Conservation (phyloP, 805 yeast genomes). For the Pachysolen tannophilus region DNA sequence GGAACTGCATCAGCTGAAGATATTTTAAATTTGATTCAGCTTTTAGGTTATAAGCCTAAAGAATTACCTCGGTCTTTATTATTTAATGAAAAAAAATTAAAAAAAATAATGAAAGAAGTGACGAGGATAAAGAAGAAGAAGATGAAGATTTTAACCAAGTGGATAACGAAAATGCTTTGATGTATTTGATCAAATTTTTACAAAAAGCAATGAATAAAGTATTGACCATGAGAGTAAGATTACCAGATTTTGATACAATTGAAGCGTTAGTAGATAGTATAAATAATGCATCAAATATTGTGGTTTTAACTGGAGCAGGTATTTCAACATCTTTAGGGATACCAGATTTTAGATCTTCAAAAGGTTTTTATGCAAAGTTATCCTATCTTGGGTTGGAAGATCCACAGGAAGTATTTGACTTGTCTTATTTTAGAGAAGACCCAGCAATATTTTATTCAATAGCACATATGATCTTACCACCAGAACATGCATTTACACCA, state of each 20-base stretch:
- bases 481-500: constrained; percentile 58
- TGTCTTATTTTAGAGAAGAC: constrained; percentile 60
- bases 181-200: constrained; percentile 40
- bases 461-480: constrained; percentile 80
- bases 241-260: constrained; percentile 45
- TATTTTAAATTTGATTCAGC: constrained; percentile 44
- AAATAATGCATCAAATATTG: constrained; percentile 44
- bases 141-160: no score
- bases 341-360: constrained; percentile 74
- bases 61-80: constrained; percentile 3
- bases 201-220: constrained; percentile 63
- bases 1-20: constrained; percentile 51
- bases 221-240: constrained; percentile 42
- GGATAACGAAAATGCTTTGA: constrained; percentile 38
- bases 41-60: constrained; percentile 48
- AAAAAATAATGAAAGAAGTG: constrained; percentile 10
- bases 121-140: constrained; percentile 14
- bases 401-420: constrained; percentile 86
- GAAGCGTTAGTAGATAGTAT: constrained; percentile 52
- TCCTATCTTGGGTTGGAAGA: constrained; percentile 64
- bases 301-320: constrained; percentile 90
- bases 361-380: constrained; percentile 72
- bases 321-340: constrained; percentile 88
- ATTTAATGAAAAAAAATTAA: constrained; percentile 9
- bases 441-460: constrained; percentile 81